Evolutionary conservation across 257 asterid genomes (phyloP).

Genomic region (Fraxinus excelsior): DNA sequence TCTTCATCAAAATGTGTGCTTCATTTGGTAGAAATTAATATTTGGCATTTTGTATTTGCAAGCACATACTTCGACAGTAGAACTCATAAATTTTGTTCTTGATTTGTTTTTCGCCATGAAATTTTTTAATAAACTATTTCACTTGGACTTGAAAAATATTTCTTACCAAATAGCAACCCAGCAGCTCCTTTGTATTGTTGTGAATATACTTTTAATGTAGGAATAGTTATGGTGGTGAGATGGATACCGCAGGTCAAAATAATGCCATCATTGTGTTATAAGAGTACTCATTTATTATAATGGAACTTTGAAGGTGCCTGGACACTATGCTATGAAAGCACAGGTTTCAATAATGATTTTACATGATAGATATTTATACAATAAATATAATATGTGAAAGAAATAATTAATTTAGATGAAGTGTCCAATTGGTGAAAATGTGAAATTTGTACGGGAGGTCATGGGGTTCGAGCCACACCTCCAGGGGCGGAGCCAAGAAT

Average conservation of each 20-base stretch:
- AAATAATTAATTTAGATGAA: too few species aligned
- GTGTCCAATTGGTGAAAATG: too few species aligned
- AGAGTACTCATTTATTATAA: not conserved
- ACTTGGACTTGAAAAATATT: not conserved
- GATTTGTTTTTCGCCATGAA: not conserved
- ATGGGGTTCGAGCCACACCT: too few species aligned
- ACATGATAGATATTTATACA: too few species aligned
- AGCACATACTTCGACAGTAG: not conserved
- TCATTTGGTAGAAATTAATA: not conserved
- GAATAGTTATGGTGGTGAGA: not conserved
- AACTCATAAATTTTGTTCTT: not conserved
- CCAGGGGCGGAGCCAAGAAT: too few species aligned
- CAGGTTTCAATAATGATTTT: too few species aligned
- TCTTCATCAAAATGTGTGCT: not conserved
- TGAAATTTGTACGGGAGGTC: too few species aligned
- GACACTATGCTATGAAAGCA: too few species aligned
- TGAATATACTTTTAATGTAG: not conserved
- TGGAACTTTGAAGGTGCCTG: too few species aligned
- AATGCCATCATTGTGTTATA: not conserved
- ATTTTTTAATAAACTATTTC: not conserved
- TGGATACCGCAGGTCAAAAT: not conserved
- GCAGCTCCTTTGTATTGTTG: not conserved
- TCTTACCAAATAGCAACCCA: not conserved
- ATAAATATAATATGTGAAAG: too few species aligned
- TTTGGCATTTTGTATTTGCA: not conserved